A percentile compares a stretch with the other conserved stretches of the same genome.
Conservation (phyloP, 2,329 filamentous ascomycete genomes). For the Epichloe typhina region DNA sequence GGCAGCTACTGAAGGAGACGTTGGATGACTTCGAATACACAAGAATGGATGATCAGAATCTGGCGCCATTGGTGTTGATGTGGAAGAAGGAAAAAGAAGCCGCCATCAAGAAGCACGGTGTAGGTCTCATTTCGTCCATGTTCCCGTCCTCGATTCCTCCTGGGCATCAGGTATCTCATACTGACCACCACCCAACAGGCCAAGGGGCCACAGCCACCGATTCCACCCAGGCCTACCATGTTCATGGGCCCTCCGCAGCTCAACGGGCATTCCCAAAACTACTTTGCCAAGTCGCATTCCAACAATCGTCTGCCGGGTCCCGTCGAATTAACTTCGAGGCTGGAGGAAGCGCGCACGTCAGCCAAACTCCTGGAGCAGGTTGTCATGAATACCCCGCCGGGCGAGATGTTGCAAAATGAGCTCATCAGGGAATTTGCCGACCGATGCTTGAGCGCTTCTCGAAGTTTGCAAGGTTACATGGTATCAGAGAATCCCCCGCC, state of each 20-base stretch:
- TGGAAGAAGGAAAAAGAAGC: constrained; percentile 79
- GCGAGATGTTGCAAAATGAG: constrained; percentile 70
- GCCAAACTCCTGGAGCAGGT: constrained; percentile 88
- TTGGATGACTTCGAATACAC: constrained; percentile 63
- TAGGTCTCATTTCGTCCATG: constrained; percentile 18
- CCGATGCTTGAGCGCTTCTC: constrained; percentile 67
- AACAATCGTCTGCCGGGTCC: constrained; percentile 48
- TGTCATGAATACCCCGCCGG: constrained; percentile 67
- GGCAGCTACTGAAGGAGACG: constrained; percentile 78
- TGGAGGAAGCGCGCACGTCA: constrained; percentile 83
- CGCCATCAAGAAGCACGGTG: constrained; percentile 36
- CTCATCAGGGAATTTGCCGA: constrained; percentile 85
- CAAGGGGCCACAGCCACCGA: constrained; percentile 7
- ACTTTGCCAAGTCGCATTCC: constrained; percentile 40
- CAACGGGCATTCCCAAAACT: constrained; percentile 37
- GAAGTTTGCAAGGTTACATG: constrained; percentile 79
- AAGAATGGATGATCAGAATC: constrained; percentile 60
- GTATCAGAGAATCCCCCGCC: constrained; percentile 62
- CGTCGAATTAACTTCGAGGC: constrained; percentile 63
- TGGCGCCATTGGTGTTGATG: constrained; percentile 63
- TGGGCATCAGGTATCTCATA: neutral
- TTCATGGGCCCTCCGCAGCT: constrained; percentile 6
- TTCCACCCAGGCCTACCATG: constrained; percentile 8
- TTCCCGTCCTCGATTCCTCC: neutral
- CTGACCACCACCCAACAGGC: constrained; percentile 8